Evolutionary conservation across 352 stramenopile genomes (phyloP).

Genomic region (Globisporangium spinosum): DNA sequence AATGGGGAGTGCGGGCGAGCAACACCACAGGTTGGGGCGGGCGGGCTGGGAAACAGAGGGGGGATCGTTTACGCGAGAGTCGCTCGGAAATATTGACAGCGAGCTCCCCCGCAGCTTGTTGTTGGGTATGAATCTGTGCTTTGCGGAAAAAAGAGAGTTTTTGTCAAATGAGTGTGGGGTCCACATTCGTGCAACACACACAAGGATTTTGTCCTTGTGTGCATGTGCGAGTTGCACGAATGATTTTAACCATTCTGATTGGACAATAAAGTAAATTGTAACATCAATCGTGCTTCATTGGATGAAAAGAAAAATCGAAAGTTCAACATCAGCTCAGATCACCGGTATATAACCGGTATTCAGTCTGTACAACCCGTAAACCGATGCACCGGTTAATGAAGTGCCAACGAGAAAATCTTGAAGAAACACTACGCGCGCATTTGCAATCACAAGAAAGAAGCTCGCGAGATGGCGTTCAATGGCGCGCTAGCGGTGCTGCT

Average conservation of each 20-base stretch:
- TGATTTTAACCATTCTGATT: neutral
- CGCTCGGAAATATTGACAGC: neutral
- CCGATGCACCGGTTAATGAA: no score
- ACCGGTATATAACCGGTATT: neutral
- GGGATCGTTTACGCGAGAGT: slow-evolving; percentile 6
- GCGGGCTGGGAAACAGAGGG: neutral
- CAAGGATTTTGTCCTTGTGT: neutral
- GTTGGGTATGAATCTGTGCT: neutral
- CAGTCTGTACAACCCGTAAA: no score
- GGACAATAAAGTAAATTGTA: neutral
- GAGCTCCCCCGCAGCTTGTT: neutral
- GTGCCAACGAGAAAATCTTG: neutral
- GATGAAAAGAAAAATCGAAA: slow-evolving; percentile 1
- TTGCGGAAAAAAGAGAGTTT: neutral
- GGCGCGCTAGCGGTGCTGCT: slow-evolving; percentile 65
- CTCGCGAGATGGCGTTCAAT: slow-evolving; percentile 34
- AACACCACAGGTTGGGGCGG: slow-evolving; percentile 14
- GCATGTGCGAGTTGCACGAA: no score
- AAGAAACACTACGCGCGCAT: neutral
- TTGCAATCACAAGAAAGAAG: neutral
- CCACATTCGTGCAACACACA: neutral
- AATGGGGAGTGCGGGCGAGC: slow-evolving; percentile 6
- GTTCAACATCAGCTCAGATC: neutral
- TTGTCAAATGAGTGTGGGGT: neutral
- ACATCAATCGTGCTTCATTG: neutral